Evolutionary conservation across 495 filamentous ascomycete species (phyloP), one percentile per base, ranked within the genome.

Genomic region (Aspergillus ostianus): DNA sequence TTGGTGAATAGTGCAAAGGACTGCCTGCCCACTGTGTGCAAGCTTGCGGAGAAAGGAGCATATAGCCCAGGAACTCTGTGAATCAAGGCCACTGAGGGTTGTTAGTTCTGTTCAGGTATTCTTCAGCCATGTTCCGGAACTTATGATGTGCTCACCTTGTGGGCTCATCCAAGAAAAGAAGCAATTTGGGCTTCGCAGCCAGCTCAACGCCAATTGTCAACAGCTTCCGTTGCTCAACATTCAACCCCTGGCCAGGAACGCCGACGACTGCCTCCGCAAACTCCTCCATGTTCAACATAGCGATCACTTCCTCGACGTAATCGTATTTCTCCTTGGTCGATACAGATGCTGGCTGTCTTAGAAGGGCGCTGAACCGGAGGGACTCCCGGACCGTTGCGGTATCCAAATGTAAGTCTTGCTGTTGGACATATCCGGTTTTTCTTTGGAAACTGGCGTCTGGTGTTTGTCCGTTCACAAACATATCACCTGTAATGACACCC

Each of bases 1-100:
- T 70, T 98, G 94, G 72, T 98, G 94, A 60, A 98, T 97, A 7
- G 92, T 97, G 70, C 90, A 94, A 8, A 97, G 85, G 65, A 97
- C 87, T n/a, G 92, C 91, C 70, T 95, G 91, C 17, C 92, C 92
- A 60, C 83, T 87, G 72, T 90, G 86, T 47, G 92, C 90, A 41
- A 97, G 80, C 67, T 91, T 92, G 64, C 90, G 84, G 19, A 97
- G 80, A 50, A 96, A 82, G 55, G 84, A 77, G 51, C 89, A 79
- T 63, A 96, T 95, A 26, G 90, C 84, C 89, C 88, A 97, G 10
- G 91, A 88, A 2, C 87, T 92, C 64, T 96, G 90, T 63, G 83
- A 85, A 71, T 95, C 91, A 18, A 95, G 80, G 70, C 91, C 91
- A 53, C 88, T 26, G 21, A 21, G 53, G n/a, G 2, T 4, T 27